Evolutionary conservation across 345 rosid genomes (phyloP), one percentile per base, ranked within the genome.

Genomic region (Atalantia buxifolia): DNA sequence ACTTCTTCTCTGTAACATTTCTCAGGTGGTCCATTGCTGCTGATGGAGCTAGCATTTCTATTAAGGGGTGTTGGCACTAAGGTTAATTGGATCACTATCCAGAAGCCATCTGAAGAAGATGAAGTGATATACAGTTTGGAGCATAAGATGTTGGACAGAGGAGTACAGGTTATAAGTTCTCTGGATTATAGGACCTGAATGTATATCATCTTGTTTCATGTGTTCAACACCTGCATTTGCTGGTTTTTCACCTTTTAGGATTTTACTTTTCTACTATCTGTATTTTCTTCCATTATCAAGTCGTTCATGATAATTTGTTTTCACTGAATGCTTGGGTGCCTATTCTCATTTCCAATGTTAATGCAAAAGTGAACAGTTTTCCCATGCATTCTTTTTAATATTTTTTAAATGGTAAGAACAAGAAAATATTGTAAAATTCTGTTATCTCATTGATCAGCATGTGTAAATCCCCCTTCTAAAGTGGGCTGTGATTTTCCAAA

Each of bases 21-120:
- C 71, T 25, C 66, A 88, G 91, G 91, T 63, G 91, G 91, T 55
- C 91, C 89, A 16, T 77, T 86, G 76, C 55, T 86, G 83, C 77
- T 88, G 77, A 86, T 88, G 89, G 91, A 88, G 75, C 79, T 86
- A 27, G 89, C 89, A 22, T 88, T 88, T 86, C 78, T 88, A 22
- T 75, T 88, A 71, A 83, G 91, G 76, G 38, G 81, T 76, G 91
- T 88, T 71, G 91, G 91, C 71, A 79, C 91, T 42, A 83, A 86
- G 71, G 89, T 88, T 69, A 78, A 55, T 80, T 88, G 91, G 91
- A 82, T 83, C 30, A 86, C 91, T 24, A 75, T 83, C 72, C 87
- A 71, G 76, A 86, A 81, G 76, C 86, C 87, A 35, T 14, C 76
- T 8, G 86, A 70, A 80, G 53, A 80, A 40, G 82, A 88, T 67